Evolutionary conservation across 768 basidiomycete species (phyloP).

Genomic region (Suillus hirtellus): DNA sequence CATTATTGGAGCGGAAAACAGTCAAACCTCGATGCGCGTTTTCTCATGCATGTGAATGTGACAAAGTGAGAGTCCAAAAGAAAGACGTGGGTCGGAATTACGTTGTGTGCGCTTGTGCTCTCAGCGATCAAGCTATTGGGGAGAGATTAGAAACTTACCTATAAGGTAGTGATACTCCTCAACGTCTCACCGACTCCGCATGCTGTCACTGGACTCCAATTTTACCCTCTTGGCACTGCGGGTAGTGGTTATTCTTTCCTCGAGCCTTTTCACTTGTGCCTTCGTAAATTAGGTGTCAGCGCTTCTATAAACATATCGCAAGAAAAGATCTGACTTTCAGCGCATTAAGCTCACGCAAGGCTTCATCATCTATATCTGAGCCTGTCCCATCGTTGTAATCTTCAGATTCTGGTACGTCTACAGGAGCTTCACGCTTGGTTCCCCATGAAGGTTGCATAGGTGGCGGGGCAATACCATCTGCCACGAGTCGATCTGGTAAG

Average conservation of each 20-base stretch:
- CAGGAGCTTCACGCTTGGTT: conserved; percentile 10
- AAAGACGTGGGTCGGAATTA: neutral
- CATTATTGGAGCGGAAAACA: neutral
- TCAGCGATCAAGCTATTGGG: neutral
- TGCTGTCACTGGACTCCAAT: conserved; percentile 10
- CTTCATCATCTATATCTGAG: conserved; percentile 8
- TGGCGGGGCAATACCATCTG: conserved; percentile 9
- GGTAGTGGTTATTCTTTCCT: conserved; percentile 11
- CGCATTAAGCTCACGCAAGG: conserved; percentile 4
- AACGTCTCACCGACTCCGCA: conserved; percentile 30
- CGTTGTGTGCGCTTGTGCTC: neutral
- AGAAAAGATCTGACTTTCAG: conserved; percentile 7
- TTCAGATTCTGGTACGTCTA: neutral
- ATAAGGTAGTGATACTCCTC: conserved; percentile 12
- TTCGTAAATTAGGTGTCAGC: neutral
- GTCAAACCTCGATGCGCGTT: neutral
- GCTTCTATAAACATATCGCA: conserved; percentile 21
- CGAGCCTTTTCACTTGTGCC: conserved; percentile 10
- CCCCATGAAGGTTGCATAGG: conserved; percentile 4
- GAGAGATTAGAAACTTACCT: neutral
- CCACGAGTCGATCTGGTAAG: conserved; percentile 11
- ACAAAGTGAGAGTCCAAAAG: neutral
- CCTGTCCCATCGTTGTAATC: neutral
- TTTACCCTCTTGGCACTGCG: conserved; percentile 15
- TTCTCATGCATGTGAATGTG: conserved; percentile 1